Evolutionary conservation across 1,139 yeast species (phyloP), one percentile per base, ranked within the genome.

Genomic region (Lodderomyces theae): DNA sequence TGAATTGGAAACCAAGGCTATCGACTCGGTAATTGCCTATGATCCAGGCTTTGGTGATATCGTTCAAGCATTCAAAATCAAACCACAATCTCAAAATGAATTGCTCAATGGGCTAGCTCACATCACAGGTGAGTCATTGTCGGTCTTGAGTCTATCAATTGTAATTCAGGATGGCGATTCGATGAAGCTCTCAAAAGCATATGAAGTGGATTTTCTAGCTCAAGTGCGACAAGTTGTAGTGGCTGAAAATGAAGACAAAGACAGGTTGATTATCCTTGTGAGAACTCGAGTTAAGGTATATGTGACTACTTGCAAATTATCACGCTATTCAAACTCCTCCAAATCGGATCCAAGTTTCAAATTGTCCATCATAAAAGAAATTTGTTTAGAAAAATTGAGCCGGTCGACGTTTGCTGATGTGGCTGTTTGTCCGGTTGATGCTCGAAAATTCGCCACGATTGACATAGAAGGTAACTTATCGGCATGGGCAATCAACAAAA

Each of bases 401-500:
- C 64, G 64, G 3, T 51, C 58, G 23, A 63, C 65, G 1, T 66
- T 79, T 47, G 76, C 79, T 0, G 79, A 79, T 54, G 61, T 71
- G 2, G 51, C 66, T 2, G 71, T 72, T 45, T 66, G 68, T 45
- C 77, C 77, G 0, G 60, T 58, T 58, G 64, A 71, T 38, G 46
- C 50, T 10, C 47, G 56, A 3, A 63, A 56, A 35, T 60, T 82
- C 44, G 74, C 71, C 0, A 53, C 72, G 1, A 58, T 80, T 10
- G 88, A 82, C 52, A 50, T 63, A 0, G 62, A 66, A 25, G 88
- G 89, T 0, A 70, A 72, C 41, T 72, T 81, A 63, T 63, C 65
- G 1, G 42, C 72, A 2, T 74, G 72, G 54, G 50, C 51, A n/a
- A 52, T 72, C 11, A 42, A 45, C 17, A 47, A 48, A 16, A 23